Conservation (phyloP, 2,329 filamentous ascomycete genomes). For the Colletotrichum lindemuthianum region DNA sequence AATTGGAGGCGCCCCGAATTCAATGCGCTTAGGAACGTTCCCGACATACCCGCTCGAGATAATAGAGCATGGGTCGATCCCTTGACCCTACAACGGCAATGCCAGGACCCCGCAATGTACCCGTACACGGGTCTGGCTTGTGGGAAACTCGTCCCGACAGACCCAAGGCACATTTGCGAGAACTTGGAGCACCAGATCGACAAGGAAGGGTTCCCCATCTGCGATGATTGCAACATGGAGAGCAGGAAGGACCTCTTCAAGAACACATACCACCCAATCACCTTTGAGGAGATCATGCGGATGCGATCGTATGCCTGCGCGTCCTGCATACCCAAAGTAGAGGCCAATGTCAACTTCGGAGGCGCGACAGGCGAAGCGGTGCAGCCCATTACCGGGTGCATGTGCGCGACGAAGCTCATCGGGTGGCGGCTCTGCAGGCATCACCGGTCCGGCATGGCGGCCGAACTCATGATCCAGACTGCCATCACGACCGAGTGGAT, state of each 20-base stretch:
- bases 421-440: conserved; percentile 45
- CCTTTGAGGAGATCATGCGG: conserved; percentile 39
- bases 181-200: conserved; percentile 34
- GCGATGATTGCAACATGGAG: conserved; percentile 41
- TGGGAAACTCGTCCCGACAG: too few relatives aligned
- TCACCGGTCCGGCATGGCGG: conserved; percentile 46
- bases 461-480: conserved; percentile 39
- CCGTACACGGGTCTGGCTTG: too few relatives aligned
- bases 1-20: conserved; percentile 27
- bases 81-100: too few relatives aligned
- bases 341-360: conserved; percentile 11
- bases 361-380: not conserved
- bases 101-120: too few relatives aligned
- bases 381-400: conserved; percentile 47
- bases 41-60: conserved; percentile 13
- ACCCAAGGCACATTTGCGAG: conserved; percentile 34
- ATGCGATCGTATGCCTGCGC: conserved; percentile 51
- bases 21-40: conserved; percentile 34
- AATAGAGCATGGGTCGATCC: too few relatives aligned
- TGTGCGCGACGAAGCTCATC: conserved; percentile 49
- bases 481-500: conserved; percentile 43
- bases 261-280: conserved; percentile 25
- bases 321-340: conserved; percentile 40
- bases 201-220: conserved; percentile 30
- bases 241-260: conserved; percentile 38